Base-by-base conservation (phyloP, 2,329 filamentous ascomycete species). In the Diaporthe velutina region DNA sequence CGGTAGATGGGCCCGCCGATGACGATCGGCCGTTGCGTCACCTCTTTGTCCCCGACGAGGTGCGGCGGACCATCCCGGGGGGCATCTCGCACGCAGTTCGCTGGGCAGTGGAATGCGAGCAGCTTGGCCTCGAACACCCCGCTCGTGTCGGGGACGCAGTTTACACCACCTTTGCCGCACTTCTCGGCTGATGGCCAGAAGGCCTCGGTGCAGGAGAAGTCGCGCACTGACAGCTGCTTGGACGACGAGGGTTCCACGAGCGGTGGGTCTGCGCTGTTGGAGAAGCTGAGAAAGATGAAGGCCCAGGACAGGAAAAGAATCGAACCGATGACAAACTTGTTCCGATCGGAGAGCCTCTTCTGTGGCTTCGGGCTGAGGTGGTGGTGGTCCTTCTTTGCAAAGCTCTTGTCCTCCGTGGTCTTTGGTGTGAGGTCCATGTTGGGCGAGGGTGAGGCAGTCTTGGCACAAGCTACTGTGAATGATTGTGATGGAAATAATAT, bases 1-100 rank as follows among this genome's bases (percentile, higher is more conserved):
- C 97, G 93, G 82, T 98, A 98, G 35, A 94, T 86, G 1, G 90
- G 90, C 0, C 93, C 93, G 33, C 93, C 93, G 30, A 95, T 86
- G 3, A 95, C 89, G 22, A 94, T 81, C 0, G 91, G 85, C 45
- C 83, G 84, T 80, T 94, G 94, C 55, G 89, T 85, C 61, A 94
- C 85, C 77, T 93, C 90, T 78, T 92, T 87, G 76, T 91, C 89
- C 48, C 94, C 94, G 8, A 96, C 93, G 30, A 89, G 88, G 78
- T 90, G 86, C 10, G 94, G 93, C 77, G 93, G n/a, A n/a, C n/a
- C n/a, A n/a, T n/a, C n/a, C n/a, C n/a, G n/a, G n/a, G n/a, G n/a
- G 5, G 90, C 86, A 73, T 90, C 89, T 79, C 89, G 90, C 58
- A 88, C 88, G 81, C 94, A 97, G 79, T 91, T 92, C n/a, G 92